Evolutionary conservation across 768 basidiomycete genomes (phyloP), one percentile per base, ranked within the genome.

Genomic region (Leccinum subtestaceum): DNA sequence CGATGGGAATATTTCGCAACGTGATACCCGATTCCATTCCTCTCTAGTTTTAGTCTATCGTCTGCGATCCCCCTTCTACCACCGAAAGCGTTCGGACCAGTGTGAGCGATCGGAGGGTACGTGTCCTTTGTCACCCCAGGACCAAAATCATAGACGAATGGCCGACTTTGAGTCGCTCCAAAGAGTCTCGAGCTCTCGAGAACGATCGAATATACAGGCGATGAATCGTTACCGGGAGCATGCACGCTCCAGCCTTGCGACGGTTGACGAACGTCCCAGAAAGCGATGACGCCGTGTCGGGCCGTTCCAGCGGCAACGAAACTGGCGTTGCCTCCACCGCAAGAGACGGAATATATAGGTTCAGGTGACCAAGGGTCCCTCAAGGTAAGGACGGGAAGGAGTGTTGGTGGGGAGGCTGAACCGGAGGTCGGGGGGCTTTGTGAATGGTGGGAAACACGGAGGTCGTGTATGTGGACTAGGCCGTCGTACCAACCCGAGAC

Each of bases 401-500:
- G 79, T 17, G 78, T 8, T 68, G 25, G 77, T 67, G 10, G 71
- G 29, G 29, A 29, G 29, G 60, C 60, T 8, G 56, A 53, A n/a
- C 36, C 25, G 3, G 55, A 23, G 5, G 17, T 32, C 11, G 49
- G 2, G 21, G n/a, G 34, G 21, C n/a, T 43, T 19, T 15, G 61
- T 0, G 70, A 66, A 27, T 74, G 72, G 19, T 47, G 27, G 9
- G 68, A 19, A 17, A 82, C 77, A 25, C 91, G 89, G 43, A 93
- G 79, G 70, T 93, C 92, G 72, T 91, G 86, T 53, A 90, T 80
- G 38, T 83, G 80, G 34, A 91, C 87, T 51, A 78, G 70, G 11
- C 91, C 87, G 67, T 94, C 89, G 70, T 84, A 93, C 90, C 91
- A 93, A 1, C 90, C 92, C 1, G 89, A 87, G 38, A 91, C 78